Percentiles rank a stretch among this genome's conserved stretches.
These are phyloP conservation scores for Clitopilus passeckerianus DNA, from an alignment of 768 basidiomycete species.

Conservation along the genomic window DNA sequence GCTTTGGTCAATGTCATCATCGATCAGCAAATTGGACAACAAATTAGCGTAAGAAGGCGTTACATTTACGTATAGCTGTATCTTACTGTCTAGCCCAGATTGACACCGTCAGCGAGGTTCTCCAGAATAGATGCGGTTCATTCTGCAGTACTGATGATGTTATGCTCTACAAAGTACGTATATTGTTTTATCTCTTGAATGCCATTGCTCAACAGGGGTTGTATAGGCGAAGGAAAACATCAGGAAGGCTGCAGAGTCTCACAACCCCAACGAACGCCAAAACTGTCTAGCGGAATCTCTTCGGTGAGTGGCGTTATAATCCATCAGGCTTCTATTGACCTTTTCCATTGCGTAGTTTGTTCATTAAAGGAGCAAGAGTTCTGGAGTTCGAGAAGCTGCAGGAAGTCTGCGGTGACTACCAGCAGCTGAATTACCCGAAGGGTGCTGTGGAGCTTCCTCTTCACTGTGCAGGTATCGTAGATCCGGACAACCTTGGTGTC, in stretches of 20 bases:
- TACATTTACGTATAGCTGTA: not conserved
- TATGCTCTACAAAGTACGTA: slow-evolving; percentile 85
- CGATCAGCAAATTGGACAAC: slow-evolving; percentile 96
- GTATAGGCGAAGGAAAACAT: slow-evolving; percentile 87
- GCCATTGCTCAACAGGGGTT: not conserved
- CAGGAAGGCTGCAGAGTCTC: slow-evolving; percentile 81
- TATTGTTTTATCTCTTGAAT: not conserved
- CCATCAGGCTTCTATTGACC: slow-evolving; percentile 1
- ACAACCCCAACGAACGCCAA: slow-evolving; percentile 67
- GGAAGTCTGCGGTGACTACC: slow-evolving; percentile 88
- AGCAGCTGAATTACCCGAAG: slow-evolving; percentile 75
- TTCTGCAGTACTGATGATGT: slow-evolving; percentile 99
- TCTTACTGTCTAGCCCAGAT: slow-evolving; percentile 49
- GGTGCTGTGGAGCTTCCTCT: slow-evolving; percentile 89
- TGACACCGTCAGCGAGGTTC: slow-evolving; percentile 91
- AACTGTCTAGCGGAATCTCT: slow-evolving; percentile 84
- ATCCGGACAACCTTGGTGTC: slow-evolving; percentile 68
- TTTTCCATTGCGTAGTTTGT: slow-evolving; percentile 49
- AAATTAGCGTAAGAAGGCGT: slow-evolving; percentile 71
- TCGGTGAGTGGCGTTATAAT: slow-evolving; percentile 41
- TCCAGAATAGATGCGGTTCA: slow-evolving; percentile 92
- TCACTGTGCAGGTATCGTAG: slow-evolving; percentile 73
- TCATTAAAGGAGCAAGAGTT: slow-evolving; percentile 82
- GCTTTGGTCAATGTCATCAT: slow-evolving; percentile 93
- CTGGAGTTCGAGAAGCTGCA: slow-evolving; percentile 80